phyloP scores from a whole-genome alignment of 345 rosid genomes.

The Pistacia atlantica region DNA sequence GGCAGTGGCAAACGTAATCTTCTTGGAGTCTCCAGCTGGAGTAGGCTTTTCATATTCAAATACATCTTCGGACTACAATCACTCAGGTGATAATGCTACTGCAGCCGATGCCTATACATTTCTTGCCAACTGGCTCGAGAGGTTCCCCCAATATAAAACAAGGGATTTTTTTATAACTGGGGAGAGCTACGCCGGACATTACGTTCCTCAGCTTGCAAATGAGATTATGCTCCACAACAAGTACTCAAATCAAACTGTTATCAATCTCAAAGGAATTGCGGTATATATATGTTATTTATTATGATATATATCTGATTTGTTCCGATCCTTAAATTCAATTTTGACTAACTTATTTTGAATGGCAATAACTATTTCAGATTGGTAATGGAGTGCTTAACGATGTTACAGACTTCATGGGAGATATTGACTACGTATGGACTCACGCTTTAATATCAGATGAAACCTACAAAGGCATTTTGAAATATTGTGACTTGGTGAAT shows the following conservation, averaged over 20 bases:
- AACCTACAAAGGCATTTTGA: slow-evolving; percentile 25
- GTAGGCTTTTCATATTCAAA: too few relatives aligned
- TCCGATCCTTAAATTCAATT: too few relatives aligned
- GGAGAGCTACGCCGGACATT: slow-evolving; percentile 24
- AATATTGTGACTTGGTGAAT: slow-evolving; percentile 25
- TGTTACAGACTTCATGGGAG: slow-evolving; percentile 22
- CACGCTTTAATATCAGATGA: slow-evolving; percentile 51
- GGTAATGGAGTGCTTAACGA: slow-evolving; percentile 49
- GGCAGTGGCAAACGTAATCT: slow-evolving; percentile 14
- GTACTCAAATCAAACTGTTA: slow-evolving; percentile 14
- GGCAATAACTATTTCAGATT: slow-evolving; percentile 24
- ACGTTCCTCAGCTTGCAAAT: slow-evolving; percentile 35
- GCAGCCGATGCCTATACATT: slow-evolving; percentile 34
- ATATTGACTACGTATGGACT: slow-evolving; percentile 40
- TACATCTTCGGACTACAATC: slow-evolving; percentile 12
- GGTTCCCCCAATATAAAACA: too few relatives aligned
- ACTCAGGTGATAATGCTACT: slow-evolving; percentile 17
- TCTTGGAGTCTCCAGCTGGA: too few relatives aligned
- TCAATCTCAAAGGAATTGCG: slow-evolving; percentile 20
- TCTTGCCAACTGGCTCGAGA: slow-evolving; percentile 7
- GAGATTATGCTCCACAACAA: slow-evolving; percentile 28
- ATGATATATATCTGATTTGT: too few relatives aligned
- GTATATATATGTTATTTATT: slow-evolving; percentile 1
- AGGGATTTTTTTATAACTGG: too few relatives aligned
- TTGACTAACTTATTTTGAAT: background rate